These are phyloP conservation scores for Sedum album DNA, from an alignment of 164 flowering plant genomes.

Conservation along the genomic window DNA sequence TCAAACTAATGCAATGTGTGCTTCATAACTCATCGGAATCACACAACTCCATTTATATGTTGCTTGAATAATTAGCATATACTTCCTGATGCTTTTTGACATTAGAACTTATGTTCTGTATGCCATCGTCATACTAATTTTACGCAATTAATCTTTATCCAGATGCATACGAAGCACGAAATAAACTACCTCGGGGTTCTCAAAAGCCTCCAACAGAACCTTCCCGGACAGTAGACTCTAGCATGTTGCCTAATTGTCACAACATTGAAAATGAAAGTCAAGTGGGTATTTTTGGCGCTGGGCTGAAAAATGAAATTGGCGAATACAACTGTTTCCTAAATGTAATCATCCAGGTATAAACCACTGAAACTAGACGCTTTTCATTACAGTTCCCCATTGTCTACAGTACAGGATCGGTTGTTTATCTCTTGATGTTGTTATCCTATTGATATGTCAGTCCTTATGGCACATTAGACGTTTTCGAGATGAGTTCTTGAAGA, in stretches of 20 bases:
- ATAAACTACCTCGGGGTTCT: constrained; percentile 28
- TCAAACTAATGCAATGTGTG: background rate
- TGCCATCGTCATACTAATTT: background rate
- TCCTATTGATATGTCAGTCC: constrained; percentile 36
- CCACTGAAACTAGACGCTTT: background rate
- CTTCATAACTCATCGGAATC: background rate
- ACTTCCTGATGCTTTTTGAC: background rate
- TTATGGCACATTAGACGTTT: constrained; percentile 83
- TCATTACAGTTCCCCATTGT: background rate
- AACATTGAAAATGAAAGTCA: constrained; percentile 16
- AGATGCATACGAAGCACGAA: constrained; percentile 54
- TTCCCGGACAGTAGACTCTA: constrained; percentile 17
- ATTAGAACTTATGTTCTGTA: background rate
- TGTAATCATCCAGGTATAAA: constrained; percentile 87
- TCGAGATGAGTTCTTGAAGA: constrained; percentile 70
- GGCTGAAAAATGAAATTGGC: constrained; percentile 86
- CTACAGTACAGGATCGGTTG: background rate
- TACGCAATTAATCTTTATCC: constrained; percentile 10
- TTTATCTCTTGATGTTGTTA: background rate
- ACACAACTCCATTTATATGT: background rate
- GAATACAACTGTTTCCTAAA: constrained; percentile 97
- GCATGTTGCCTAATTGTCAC: constrained; percentile 21
- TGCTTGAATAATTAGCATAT: background rate
- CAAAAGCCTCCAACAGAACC: constrained; percentile 15
- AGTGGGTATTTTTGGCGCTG: constrained; percentile 51